Conservation (phyloP, 2,329 filamentous ascomycete species). For the Fusarium robinianum region DNA sequence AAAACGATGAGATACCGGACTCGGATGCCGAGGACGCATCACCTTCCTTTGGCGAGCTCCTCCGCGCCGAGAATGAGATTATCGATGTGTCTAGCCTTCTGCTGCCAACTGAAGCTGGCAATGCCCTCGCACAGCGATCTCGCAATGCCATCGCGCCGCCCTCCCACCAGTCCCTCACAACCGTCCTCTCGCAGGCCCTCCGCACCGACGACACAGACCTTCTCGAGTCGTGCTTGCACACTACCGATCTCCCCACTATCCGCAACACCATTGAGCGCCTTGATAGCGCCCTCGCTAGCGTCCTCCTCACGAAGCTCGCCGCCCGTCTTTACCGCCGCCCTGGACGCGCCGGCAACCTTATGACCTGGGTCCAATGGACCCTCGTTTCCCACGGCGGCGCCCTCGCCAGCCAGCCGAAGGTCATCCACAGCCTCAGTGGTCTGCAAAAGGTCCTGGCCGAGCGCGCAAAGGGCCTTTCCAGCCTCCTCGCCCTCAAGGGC, state of each 20-base stretch:
- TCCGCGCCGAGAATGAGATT: slow-evolving; percentile 71
- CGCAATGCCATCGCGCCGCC: slow-evolving; percentile 61
- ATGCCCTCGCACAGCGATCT: slow-evolving; percentile 46
- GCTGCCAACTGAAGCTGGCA: slow-evolving; percentile 43
- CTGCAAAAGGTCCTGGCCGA: slow-evolving; percentile 88
- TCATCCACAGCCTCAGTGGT: slow-evolving; percentile 75
- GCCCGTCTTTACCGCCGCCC: slow-evolving; percentile 85
- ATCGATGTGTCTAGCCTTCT: slow-evolving; percentile 75
- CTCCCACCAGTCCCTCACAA: slow-evolving; percentile 80
- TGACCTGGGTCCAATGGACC: slow-evolving; percentile 96
- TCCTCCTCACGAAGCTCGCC: slow-evolving; percentile 80
- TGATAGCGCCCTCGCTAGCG: slow-evolving; percentile 80
- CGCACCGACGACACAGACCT: slow-evolving; percentile 88
- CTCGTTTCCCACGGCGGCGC: slow-evolving; percentile 91
- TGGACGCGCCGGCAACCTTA: slow-evolving; percentile 84
- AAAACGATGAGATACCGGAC: slow-evolving; percentile 38
- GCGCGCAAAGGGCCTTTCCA: slow-evolving; percentile 79
- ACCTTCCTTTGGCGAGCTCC: slow-evolving; percentile 85
- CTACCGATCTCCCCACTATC: slow-evolving; percentile 75
- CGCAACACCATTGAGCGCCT: slow-evolving; percentile 88
- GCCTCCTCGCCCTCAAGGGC: slow-evolving; percentile 85
- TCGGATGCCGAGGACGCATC: slow-evolving; percentile 55
- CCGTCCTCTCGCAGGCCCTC: slow-evolving; percentile 90
- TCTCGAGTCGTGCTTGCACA: slow-evolving; percentile 89
- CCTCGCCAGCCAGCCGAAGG: slow-evolving; percentile 81